Percentiles rank a stretch among this genome's conserved stretches.
Evolutionary conservation across 2,329 filamentous ascomycete genomes (phyloP).

Genomic region (Xylaria sp.): DNA sequence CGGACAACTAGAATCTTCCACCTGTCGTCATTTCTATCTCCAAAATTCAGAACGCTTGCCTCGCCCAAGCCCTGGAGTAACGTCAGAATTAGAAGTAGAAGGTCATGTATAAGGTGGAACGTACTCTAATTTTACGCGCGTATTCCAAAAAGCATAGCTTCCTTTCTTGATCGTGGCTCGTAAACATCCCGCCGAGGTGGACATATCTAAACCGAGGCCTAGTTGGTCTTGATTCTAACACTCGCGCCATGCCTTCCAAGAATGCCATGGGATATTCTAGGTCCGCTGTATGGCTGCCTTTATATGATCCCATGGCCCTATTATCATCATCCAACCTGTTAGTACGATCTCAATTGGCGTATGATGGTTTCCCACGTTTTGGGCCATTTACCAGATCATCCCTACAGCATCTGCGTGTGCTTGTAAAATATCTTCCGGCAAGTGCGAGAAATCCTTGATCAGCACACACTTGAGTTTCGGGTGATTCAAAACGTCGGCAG

Average conservation of each 20-base stretch:
- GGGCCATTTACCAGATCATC: slow-evolving; percentile 46
- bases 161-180: slow-evolving; percentile 49
- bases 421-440: slow-evolving; percentile 44
- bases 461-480: slow-evolving; percentile 43
- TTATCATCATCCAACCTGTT: slow-evolving; percentile 24
- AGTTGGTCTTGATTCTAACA: slow-evolving; percentile 29
- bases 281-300: slow-evolving; percentile 38
- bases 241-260: slow-evolving; percentile 39
- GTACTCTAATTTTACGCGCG: slow-evolving; percentile 46
- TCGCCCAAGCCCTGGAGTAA: slow-evolving; percentile 41
- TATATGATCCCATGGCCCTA: slow-evolving; percentile 44
- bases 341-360: not conserved
- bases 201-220: slow-evolving; percentile 47
- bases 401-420: slow-evolving; percentile 45
- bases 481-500: slow-evolving; percentile 32
- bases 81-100: slow-evolving; percentile 17
- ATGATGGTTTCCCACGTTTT: not conserved
- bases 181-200: slow-evolving; percentile 52
- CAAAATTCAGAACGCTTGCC: slow-evolving; percentile 41
- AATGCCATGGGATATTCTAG: slow-evolving; percentile 45
- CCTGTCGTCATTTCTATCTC: slow-evolving; percentile 29
- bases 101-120: not conserved
- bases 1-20: slow-evolving; percentile 41
- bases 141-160: slow-evolving; percentile 47
- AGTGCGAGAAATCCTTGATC: slow-evolving; percentile 44